Base-by-base conservation (phyloP, 2,329 filamentous ascomycete genomes). In the Neopestalotiopsis sp. region DNA sequence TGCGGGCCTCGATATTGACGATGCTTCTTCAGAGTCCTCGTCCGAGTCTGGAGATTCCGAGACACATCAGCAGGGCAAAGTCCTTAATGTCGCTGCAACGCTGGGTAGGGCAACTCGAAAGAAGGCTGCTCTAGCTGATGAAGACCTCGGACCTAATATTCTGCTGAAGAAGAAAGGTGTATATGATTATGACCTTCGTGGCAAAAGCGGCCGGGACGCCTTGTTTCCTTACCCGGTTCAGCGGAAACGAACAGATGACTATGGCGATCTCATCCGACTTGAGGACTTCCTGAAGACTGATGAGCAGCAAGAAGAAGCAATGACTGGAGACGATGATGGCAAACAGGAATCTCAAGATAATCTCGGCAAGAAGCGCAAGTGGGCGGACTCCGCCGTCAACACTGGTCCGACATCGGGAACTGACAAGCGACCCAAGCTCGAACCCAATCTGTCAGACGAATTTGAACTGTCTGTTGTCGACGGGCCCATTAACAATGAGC, bases 211-310 rank as follows among this genome's bases (percentile, higher is more conserved):
- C 3, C 89, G 95, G 67, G 96, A 99, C 77, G 91, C 94, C 71
- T 92, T 97, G 83, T 98, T 98, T 77, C 96, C 96, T 0, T 91
- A 97, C 66, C 89, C 95, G 1, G 89, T 95, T 30, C 90, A 94
- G 65, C 87, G 93, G 75, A 92, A 90, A 78, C 90, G 94, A 65
- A 89, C 88, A 38, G 96, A 98, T 77, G 95, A 98, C 72, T 99
- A 96, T 80, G 96, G 96, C 69, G 96, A 99, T 72, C 83, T 97
- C 17, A 98, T 99, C 74, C 90, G 94, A 67, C 93, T 95, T 0
- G 96, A 98, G 78, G 96, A 99, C 72, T 99, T 95, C 77, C 86
- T 98, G 1, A 89, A 95, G 69, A 95, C 95, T 0, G 96, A 99
- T 77, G 96, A 98, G 80, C 91, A 94, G 68, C 94, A 97, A 69